Conservation (phyloP, 495 filamentous ascomycete species). For the Lasiosphaeria miniovina region DNA sequence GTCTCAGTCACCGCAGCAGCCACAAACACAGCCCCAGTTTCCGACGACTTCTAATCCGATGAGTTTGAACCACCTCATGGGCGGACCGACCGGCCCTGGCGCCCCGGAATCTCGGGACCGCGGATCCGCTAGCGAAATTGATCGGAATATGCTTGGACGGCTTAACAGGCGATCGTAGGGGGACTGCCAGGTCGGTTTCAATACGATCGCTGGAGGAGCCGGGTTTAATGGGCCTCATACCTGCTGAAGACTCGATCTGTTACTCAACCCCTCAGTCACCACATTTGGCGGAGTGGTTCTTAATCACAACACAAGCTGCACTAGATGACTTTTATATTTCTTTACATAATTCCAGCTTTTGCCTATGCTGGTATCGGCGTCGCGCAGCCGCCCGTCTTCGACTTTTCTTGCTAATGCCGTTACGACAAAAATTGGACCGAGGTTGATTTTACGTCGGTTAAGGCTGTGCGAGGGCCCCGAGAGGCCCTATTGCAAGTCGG, state of each 20-base stretch:
- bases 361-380: background rate
- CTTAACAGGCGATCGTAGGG: slow-evolving; percentile 23
- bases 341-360: background rate
- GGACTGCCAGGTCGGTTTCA: background rate
- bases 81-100: slow-evolving; percentile 17
- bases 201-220: background rate
- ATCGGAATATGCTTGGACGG: slow-evolving; percentile 43
- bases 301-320: background rate
- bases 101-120: slow-evolving; percentile 12
- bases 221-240: background rate
- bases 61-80: slow-evolving; percentile 45
- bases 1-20: slow-evolving; percentile 10
- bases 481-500: background rate
- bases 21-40: background rate
- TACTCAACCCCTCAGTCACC: background rate
- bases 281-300: background rate
- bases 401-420: background rate
- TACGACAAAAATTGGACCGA: background rate
- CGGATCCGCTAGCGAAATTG: slow-evolving; percentile 34
- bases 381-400: background rate
- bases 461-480: background rate
- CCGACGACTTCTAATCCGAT: slow-evolving; percentile 31
- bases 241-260: background rate
- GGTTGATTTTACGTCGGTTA: background rate
- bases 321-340: background rate